Percentiles rank a stretch among this genome's conserved stretches.
These are phyloP conservation scores for Tillandsia leiboldiana DNA, from an alignment of 176 grass and related monocot species.

Conservation along the genomic window DNA sequence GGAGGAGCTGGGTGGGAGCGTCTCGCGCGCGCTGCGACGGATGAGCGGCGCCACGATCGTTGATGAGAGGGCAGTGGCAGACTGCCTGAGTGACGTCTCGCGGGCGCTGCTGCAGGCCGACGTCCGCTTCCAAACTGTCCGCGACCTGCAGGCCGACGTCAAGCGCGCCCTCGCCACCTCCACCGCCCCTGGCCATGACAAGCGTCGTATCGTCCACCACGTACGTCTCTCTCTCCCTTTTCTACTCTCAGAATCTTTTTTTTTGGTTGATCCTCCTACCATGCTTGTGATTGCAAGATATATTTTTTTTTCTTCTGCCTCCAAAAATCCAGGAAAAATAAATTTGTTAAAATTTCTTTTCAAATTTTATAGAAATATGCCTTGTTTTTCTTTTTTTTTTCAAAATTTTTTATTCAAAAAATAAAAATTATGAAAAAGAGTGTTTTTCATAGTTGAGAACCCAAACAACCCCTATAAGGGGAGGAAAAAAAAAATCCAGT, in stretches of 20 bases:
- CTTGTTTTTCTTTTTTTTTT: too few species aligned
- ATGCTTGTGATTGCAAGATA: not conserved
- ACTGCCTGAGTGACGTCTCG: slow-evolving; percentile 91
- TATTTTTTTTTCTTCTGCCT: too few species aligned
- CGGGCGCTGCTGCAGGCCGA: slow-evolving; percentile 73
- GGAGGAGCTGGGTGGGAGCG: slow-evolving; percentile 84
- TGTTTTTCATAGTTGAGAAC: too few species aligned
- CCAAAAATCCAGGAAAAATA: too few species aligned
- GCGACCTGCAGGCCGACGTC: slow-evolving; percentile 85
- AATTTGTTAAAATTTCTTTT: too few species aligned
- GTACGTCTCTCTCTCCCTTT: slow-evolving; percentile 9
- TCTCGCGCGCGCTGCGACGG: slow-evolving; percentile 88
- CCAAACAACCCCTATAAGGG: too few species aligned
- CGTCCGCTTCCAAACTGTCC: slow-evolving; percentile 82
- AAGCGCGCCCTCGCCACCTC: slow-evolving; percentile 58
- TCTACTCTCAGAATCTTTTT: not conserved
- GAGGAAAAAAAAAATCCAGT: too few species aligned
- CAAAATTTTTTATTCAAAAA: too few species aligned
- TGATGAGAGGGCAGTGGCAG: slow-evolving; percentile 86
- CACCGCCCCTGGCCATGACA: slow-evolving; percentile 72
- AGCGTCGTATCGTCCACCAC: slow-evolving; percentile 79
- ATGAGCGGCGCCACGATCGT: slow-evolving; percentile 96
- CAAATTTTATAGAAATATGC: too few species aligned
- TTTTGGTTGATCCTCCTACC: not conserved
- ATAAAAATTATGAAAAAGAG: too few species aligned